Evolutionary conservation across 1,284 basidiomycete species (phyloP), one percentile per base, ranked within the genome.

Genomic region (Tranzscheliella williamsii): DNA sequence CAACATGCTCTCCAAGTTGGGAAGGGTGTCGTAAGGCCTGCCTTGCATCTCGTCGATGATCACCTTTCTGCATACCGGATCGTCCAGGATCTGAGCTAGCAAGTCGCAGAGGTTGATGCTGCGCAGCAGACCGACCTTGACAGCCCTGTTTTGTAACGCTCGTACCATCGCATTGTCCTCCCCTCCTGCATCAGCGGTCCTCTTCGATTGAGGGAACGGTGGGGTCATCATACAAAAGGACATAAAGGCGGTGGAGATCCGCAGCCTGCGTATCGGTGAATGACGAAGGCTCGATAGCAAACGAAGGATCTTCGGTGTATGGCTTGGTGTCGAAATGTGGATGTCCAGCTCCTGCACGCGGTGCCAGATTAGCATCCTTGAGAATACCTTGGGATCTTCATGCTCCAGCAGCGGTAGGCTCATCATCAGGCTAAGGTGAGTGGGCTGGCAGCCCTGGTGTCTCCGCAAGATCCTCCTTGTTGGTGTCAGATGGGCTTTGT

Each of bases 301-400:
- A 9, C 43, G 49, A 18, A 75, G 38, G 22, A 66, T 58, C 40
- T 53, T 60, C 17, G 51, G 49, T 16, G 60, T 54, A 11, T 75
- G 64, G 16, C 50, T 44, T 0, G 69, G 64, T 5, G 65, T 64
- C 2, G 72, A 47, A 9, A 72, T 56, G 37, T 64, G 68, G 13
- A 71, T 50, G 29, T 75, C 72, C 5, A 75, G 62, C 41, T 75
- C 68, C 36, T 75, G 58, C 3, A 70, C 68, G 7, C 68, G 43
- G n/a, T 63, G 57, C 63, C 69, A 73, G 33, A 72, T 53, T 21
- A 57, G 40, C 68, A 75, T 69, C 18, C 50, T 45, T 11, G 66
- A 42, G 45, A 75, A 75, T 4, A 69, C 51, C 4, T 60, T 61
- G 11, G 62, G 64, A 24, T 64, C 66, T 31, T 75, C 70, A 43